Conservation (phyloP, 2,329 filamentous ascomycete species). For the Penicillium digitatum region DNA sequence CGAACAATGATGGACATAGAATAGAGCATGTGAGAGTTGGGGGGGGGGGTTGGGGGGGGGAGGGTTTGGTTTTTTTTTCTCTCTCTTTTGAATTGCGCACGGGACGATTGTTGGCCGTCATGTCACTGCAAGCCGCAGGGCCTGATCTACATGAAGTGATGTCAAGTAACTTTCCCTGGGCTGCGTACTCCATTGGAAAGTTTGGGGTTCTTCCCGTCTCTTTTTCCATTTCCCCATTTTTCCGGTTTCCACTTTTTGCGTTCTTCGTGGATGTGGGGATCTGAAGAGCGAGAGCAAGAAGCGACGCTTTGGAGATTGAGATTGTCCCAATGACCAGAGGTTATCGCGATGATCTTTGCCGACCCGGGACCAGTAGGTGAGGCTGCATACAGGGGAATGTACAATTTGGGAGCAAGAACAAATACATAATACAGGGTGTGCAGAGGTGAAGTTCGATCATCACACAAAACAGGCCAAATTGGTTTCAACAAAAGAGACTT, state of each 20-base stretch:
- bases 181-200: background rate
- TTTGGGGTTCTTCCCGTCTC: background rate
- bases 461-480: constrained; percentile 16
- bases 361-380: background rate
- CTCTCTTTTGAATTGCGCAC: background rate
- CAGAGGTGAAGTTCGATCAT: constrained; percentile 7
- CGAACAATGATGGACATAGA: background rate
- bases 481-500: constrained; percentile 10
- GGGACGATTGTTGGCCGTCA: background rate
- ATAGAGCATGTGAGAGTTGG: background rate
- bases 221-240: no score
- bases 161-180: background rate
- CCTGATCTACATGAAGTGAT: constrained; percentile 3
- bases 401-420: background rate
- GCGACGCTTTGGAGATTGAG: background rate
- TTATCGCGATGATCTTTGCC: background rate
- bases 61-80: background rate
- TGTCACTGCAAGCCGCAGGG: background rate
- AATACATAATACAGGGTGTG: background rate
- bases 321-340: background rate
- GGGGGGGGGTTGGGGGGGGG: no score
- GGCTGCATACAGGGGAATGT: background rate
- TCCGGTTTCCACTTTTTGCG: background rate
- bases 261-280: background rate
- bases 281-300: background rate